Evolutionary conservation across 2,329 filamentous ascomycete genomes (phyloP), one percentile per base, ranked within the genome.

Genomic region (Talaromyces sp.): DNA sequence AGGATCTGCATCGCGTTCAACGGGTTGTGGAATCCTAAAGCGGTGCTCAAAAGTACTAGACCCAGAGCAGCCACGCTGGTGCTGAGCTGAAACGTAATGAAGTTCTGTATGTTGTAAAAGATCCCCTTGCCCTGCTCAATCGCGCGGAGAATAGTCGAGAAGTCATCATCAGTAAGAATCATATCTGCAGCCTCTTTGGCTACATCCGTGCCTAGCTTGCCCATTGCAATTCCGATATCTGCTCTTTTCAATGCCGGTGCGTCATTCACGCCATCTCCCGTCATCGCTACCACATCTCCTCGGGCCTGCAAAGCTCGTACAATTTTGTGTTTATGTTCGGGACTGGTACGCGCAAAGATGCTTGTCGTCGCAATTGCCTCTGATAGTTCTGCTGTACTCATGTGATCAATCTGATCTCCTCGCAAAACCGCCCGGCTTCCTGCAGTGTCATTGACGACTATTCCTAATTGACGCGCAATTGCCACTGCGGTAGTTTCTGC

Each of bases 31-130:
- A 95, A 94, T 39, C 94, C 94, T 61, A 97, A 82, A 65, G 90
- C 88, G 31, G 91, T 97, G 79, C 92, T 97, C 67, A 99, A 75
- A 64, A 99, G 84, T 17, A 99, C 94, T 56, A 99, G 81, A 59
- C 89, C 91, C 64, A 99, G 79, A 61, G 94, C 91, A 56, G 95
- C 94, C 19, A 95, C 94, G 71, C 91, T 97, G 50, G 94, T 99
- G 74, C 92, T 97, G 59, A 99, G 83, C 77, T 99, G 95, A 76
- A 99, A 99, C 0, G 94, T 97, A 63, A 99, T 82, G 76, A 99
- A 99, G 74, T 99, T 99, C 71, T 99, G 94, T 64, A 99, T 97
- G 73, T 99, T 99, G 82, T 94, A 96, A 76, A 99, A 99, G 65
- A 99, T 99, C 57, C 92, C 94, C 75, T 99, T 99, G 75, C 94